Conservation (phyloP, 2,329 filamentous ascomycete genomes). For the Fusarium liriodendri region DNA sequence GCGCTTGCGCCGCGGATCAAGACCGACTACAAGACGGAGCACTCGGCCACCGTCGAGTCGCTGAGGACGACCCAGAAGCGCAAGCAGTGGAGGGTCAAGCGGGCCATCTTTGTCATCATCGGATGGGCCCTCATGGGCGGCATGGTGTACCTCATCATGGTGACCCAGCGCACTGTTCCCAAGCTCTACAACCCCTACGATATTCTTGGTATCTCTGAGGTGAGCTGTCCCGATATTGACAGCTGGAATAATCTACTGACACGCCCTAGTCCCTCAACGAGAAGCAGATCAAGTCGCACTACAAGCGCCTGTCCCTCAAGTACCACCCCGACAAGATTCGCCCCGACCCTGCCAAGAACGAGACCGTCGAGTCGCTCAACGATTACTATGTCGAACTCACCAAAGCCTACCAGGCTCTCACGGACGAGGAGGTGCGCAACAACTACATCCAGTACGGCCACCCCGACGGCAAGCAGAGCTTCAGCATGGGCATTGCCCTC, state of each 20-base stretch:
- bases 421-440: constrained; percentile 95
- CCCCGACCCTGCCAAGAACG: constrained; percentile 86
- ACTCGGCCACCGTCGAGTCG: constrained; percentile 85
- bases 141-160: constrained; percentile 91
- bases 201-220: constrained; percentile 87
- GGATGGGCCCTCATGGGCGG: constrained; percentile 88
- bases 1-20: constrained; percentile 85
- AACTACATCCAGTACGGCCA: constrained; percentile 97
- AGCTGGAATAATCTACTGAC: constrained; percentile 17
- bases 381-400: constrained; percentile 92
- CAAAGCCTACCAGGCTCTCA: constrained; percentile 97
- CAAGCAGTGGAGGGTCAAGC: constrained; percentile 89
- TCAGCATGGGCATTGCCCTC: constrained; percentile 96
- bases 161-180: constrained; percentile 75
- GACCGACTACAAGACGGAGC: constrained; percentile 81
- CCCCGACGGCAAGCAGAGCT: constrained; percentile 97
- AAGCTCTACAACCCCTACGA: constrained; percentile 98
- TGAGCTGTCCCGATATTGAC: constrained; percentile 53
- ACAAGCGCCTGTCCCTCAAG: constrained; percentile 86
- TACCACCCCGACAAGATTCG: constrained; percentile 94
- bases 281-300: constrained; percentile 91
- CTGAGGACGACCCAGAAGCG: constrained; percentile 89
- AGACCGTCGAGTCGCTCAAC: constrained; percentile 87
- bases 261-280: constrained; percentile 77
- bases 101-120: constrained; percentile 77